phyloP scores from a whole-genome alignment of 441 rosid genomes.

The Arabidopsis lyrata region DNA sequence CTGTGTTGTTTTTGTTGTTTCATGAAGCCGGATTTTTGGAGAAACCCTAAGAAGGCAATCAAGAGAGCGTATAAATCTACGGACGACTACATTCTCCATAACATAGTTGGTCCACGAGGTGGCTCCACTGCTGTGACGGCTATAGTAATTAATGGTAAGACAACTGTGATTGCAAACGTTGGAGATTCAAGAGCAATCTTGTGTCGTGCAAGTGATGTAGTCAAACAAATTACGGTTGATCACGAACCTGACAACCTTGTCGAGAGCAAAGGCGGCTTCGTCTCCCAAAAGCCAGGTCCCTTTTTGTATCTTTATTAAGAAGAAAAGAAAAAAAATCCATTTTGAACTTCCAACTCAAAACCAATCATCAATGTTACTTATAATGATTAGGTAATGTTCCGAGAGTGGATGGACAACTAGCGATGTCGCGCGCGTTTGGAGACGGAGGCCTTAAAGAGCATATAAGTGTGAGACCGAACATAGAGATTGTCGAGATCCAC shows the following conservation, averaged over 20 bases:
- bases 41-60: slow-evolving; percentile 45
- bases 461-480: slow-evolving; percentile 53
- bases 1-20: not conserved
- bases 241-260: slow-evolving; percentile 41
- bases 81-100: slow-evolving; percentile 51
- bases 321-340: too few relatives aligned
- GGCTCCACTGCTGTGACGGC: slow-evolving; percentile 69
- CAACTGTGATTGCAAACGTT: slow-evolving; percentile 57
- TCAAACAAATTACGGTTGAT: slow-evolving; percentile 41
- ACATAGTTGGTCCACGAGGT: slow-evolving; percentile 51
- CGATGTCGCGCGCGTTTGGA: slow-evolving; percentile 63
- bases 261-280: slow-evolving; percentile 44
- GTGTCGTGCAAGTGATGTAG: slow-evolving; percentile 36
- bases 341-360: not conserved
- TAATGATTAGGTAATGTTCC: slow-evolving; percentile 49
- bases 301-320: not conserved
- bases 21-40: slow-evolving; percentile 57
- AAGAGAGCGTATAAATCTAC: slow-evolving; percentile 52
- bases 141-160: slow-evolving; percentile 52
- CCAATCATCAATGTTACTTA: not conserved
- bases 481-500: slow-evolving; percentile 24
- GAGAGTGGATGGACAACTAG: slow-evolving; percentile 56
- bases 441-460: slow-evolving; percentile 58
- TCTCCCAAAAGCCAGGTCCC: slow-evolving; percentile 37
- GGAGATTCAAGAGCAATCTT: slow-evolving; percentile 63